Conservation (phyloP, 106 monocot genomes). For the Iris macrosiphon region DNA sequence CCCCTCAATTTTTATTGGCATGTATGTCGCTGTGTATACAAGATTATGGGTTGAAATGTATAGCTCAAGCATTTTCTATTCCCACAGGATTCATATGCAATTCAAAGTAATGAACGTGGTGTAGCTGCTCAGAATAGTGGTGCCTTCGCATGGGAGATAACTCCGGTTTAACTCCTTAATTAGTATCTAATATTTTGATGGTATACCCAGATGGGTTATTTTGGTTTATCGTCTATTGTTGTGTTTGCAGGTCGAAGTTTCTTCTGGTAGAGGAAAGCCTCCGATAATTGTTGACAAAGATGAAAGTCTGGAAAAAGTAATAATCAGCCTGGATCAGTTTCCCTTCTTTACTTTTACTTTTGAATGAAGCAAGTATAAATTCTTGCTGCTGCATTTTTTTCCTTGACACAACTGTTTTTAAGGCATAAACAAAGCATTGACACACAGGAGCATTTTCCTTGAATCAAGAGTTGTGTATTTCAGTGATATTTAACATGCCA, state of each 20-base stretch:
- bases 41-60: background rate
- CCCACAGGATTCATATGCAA: slow-evolving; percentile 69
- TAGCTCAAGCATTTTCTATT: background rate
- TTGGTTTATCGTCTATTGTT: background rate
- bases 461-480: too few species aligned
- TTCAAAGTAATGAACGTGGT: slow-evolving; percentile 78
- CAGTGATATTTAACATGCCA: too few species aligned
- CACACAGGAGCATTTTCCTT: too few species aligned
- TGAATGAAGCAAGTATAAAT: background rate
- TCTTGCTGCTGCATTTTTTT: background rate
- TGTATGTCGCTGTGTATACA: too few species aligned
- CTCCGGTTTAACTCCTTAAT: too few species aligned
- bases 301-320: slow-evolving; percentile 78
- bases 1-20: too few species aligned
- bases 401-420: background rate
- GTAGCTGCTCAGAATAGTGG: slow-evolving; percentile 64
- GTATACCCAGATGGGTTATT: background rate
- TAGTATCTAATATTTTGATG: too few species aligned
- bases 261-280: slow-evolving; percentile 67
- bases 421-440: too few species aligned
- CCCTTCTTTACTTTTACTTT: background rate
- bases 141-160: slow-evolving; percentile 86
- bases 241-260: slow-evolving; percentile 60
- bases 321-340: background rate
- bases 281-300: slow-evolving; percentile 55